Evolutionary conservation across 805 yeast genomes (phyloP), one percentile per base, ranked within the genome.

Genomic region (Starmerella gropengiesseri): DNA sequence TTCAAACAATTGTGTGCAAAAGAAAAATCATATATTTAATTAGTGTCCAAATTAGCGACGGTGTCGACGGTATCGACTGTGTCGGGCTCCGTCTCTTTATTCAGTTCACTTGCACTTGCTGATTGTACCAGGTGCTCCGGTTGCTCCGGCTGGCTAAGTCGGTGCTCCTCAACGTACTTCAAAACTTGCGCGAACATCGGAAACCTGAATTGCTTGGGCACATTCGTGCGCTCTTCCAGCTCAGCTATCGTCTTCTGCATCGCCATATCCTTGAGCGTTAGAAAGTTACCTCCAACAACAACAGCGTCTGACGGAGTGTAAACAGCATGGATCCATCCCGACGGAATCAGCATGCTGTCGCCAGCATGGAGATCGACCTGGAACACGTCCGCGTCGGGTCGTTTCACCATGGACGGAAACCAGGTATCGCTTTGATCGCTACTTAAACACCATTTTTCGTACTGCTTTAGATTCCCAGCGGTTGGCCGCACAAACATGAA

Each of bases 271-370:
- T 73, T 61, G 31, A 75, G 56, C 0, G 93, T 83, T 21, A 86
- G 63, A 57, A 78, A 86, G 58, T 86, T 86, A 0, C 96, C 96
- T 2, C 95, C 95, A 43, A 86, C 73, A 3, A 86, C 85, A 2
- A 85, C 62, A 0, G 93, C 74, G 56, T 86, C 94, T 13, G 65
- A 63, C 0, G 94, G 89, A 0, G 95, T 85, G 55, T 75, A 75
- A 0, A 86, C 96, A 0, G 91, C 77, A 60, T 86, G 95, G 38
- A 86, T 85, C 93, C 94, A 86, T 0, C 95, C 94, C 31, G 91
- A 77, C 3, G 96, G 95, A 16, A 86, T 78, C 12, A 85, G 67
- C 61, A 86, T 69, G 20, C 85, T 67, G 55, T 86, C 95, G 1
- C 93, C 93, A 1, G 73, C 61, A 1, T 50, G 41, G 17, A 81